Evolutionary conservation across 768 basidiomycete species (phyloP).

Genomic region (Terana coerulea): DNA sequence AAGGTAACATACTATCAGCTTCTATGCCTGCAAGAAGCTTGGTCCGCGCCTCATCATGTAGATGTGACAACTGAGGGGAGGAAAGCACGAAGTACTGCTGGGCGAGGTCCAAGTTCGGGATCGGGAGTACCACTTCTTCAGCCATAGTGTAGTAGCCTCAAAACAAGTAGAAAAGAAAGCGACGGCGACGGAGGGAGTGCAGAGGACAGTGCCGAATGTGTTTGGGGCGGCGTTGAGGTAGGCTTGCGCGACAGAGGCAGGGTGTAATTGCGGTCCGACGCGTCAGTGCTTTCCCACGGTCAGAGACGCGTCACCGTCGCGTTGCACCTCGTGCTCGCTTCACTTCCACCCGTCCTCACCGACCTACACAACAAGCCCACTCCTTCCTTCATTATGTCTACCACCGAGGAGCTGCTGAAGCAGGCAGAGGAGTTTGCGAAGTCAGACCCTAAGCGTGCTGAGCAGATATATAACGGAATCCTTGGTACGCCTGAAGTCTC

Average conservation of each 20-base stretch:
- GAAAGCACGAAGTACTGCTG: conserved; percentile 77
- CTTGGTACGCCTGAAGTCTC: conserved; percentile 35
- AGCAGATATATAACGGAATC: conserved; percentile 72
- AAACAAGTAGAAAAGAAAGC: neutral
- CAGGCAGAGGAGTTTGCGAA: conserved; percentile 50
- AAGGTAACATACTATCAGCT: conserved; percentile 60
- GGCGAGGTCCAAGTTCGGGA: conserved; percentile 81
- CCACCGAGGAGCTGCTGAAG: conserved; percentile 39
- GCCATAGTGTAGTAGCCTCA: conserved; percentile 47
- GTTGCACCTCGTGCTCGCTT: conserved; percentile 11
- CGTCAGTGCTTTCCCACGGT: conserved; percentile 33
- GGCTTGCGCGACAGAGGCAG: conserved; percentile 11
- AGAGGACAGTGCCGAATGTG: neutral
- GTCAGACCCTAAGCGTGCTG: conserved; percentile 57
- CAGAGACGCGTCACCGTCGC: conserved; percentile 32
- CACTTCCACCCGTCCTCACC: neutral
- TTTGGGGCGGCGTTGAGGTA: neutral
- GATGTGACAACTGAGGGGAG: conserved; percentile 51
- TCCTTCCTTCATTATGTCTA: conserved; percentile 1
- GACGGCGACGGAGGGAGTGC: neutral
- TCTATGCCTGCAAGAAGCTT: conserved; percentile 72
- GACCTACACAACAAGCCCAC: neutral
- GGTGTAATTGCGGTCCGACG: conserved; percentile 24
- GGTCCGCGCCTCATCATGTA: conserved; percentile 64
- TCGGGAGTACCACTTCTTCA: conserved; percentile 79